Conservation (phyloP, 1,284 basidiomycete species). For the Ustanciosporium gigantosporum region DNA sequence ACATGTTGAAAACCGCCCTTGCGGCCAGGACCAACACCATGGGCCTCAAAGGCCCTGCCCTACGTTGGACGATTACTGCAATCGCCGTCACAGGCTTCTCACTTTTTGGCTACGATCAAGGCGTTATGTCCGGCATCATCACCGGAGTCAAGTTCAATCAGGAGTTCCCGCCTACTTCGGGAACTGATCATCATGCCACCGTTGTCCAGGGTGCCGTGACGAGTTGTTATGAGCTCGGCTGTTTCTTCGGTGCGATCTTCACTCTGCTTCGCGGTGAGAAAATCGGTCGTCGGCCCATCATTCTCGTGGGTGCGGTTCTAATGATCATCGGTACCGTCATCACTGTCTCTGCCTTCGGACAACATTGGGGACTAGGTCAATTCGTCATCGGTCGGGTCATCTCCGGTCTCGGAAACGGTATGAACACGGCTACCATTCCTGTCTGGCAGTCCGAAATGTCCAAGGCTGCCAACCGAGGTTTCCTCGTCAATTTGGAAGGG, state of each 20-base stretch:
- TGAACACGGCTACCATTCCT: conserved; percentile 52
- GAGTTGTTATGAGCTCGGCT: conserved; percentile 23
- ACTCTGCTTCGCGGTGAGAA: conserved; percentile 8
- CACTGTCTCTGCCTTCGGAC: conserved; percentile 58
- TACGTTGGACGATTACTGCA: conserved; percentile 5
- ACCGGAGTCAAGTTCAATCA: conserved; percentile 82
- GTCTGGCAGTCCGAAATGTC: conserved; percentile 51
- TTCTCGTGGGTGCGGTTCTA: conserved; percentile 9
- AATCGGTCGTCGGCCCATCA: conserved; percentile 9
- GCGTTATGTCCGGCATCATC: conserved; percentile 71
- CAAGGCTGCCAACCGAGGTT: conserved; percentile 37
- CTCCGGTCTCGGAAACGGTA: conserved; percentile 49
- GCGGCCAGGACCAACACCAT: conserved; percentile 4
- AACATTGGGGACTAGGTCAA: conserved; percentile 41
- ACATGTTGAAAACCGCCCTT: not conserved
- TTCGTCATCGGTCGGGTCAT: conserved; percentile 47
- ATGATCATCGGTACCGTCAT: conserved; percentile 31
- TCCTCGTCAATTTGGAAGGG: conserved; percentile 47
- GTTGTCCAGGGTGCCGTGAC: conserved; percentile 32
- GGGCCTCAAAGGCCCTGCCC: conserved; percentile 8
- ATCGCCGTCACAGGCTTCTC: conserved; percentile 69
- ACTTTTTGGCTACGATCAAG: conserved; percentile 66
- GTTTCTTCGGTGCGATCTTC: conserved; percentile 16
- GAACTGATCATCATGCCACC: conserved; percentile 2
- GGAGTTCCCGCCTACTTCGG: conserved; percentile 7